Evolutionary conservation across 345 rosid species (phyloP).

Genomic region (Zanthoxylum bungeanum): DNA sequence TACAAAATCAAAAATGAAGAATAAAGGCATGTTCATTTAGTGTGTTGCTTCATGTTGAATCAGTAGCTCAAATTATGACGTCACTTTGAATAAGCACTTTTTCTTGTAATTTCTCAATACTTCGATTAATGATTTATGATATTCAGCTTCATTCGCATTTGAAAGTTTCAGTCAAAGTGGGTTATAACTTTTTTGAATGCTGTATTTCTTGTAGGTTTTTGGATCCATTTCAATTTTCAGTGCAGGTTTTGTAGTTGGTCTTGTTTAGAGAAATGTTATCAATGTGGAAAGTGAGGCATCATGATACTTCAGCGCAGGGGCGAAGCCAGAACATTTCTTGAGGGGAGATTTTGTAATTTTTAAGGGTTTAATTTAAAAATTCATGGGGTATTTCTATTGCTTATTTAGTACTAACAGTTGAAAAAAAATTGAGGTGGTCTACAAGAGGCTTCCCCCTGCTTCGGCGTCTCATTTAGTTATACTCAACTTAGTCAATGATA

Average conservation of each 20-base stretch:
- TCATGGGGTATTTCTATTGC: too few species aligned
- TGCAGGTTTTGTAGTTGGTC: neutral
- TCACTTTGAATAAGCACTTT: neutral
- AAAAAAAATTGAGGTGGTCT: too few species aligned
- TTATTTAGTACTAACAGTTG: too few species aligned
- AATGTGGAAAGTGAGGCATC: slow-evolving; percentile 21
- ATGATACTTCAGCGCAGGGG: too few species aligned
- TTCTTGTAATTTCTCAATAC: neutral
- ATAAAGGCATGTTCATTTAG: neutral
- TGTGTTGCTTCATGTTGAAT: neutral
- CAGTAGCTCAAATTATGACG: neutral
- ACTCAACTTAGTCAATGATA: slow-evolving; percentile 10
- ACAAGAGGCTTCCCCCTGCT: too few species aligned
- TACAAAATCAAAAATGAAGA: neutral
- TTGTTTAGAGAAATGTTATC: slow-evolving; percentile 18
- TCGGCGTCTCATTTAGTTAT: slow-evolving; percentile 12
- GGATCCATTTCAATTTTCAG: too few species aligned
- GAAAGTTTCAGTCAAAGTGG: too few species aligned
- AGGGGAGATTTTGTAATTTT: too few species aligned
- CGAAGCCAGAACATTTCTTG: too few species aligned
- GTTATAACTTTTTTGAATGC: neutral
- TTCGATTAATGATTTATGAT: neutral
- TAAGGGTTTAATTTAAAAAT: too few species aligned
- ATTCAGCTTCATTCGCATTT: neutral
- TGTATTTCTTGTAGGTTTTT: too few species aligned